phyloP scores from a whole-genome alignment of 2,329 filamentous ascomycete species.

The Sporothrix luriei region DNA sequence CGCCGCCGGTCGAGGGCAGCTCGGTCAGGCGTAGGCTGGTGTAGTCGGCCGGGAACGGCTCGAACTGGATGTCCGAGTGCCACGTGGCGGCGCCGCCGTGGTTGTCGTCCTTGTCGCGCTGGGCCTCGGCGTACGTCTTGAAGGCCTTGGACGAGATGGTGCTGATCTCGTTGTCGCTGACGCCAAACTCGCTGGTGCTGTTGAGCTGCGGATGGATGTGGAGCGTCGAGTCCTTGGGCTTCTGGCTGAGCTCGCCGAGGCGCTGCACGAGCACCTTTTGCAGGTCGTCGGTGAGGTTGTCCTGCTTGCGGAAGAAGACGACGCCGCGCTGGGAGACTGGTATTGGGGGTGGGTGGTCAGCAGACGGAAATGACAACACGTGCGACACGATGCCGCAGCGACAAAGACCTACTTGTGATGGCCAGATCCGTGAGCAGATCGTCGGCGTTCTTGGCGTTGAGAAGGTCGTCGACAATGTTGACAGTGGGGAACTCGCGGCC shows the following conservation, averaged over 20 bases:
- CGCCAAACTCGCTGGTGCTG: slow-evolving; percentile 20
- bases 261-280: slow-evolving; percentile 34
- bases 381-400: not conserved
- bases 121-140: slow-evolving; percentile 25
- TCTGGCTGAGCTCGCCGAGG: slow-evolving; percentile 32
- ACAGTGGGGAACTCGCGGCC: slow-evolving; percentile 54
- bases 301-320: slow-evolving; percentile 55
- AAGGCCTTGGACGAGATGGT: slow-evolving; percentile 51
- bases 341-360: not conserved
- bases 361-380: no score
- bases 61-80: slow-evolving; percentile 56
- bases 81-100: slow-evolving; percentile 39
- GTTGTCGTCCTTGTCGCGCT: slow-evolving; percentile 29
- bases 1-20: slow-evolving; percentile 49
- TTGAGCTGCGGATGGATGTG: slow-evolving; percentile 54
- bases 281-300: slow-evolving; percentile 38
- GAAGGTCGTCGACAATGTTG: slow-evolving; percentile 56
- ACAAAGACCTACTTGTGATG: slow-evolving; percentile 50
- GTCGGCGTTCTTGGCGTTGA: slow-evolving; percentile 55
- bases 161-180: slow-evolving; percentile 48
- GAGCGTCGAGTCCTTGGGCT: slow-evolving; percentile 53
- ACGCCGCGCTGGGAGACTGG: slow-evolving; percentile 53
- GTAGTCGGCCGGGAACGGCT: slow-evolving; percentile 52
- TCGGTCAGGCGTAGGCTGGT: slow-evolving; percentile 49
- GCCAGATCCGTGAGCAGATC: slow-evolving; percentile 62